Base-by-base conservation (phyloP, 495 filamentous ascomycete genomes). In the Venustampulla echinocandica region DNA sequence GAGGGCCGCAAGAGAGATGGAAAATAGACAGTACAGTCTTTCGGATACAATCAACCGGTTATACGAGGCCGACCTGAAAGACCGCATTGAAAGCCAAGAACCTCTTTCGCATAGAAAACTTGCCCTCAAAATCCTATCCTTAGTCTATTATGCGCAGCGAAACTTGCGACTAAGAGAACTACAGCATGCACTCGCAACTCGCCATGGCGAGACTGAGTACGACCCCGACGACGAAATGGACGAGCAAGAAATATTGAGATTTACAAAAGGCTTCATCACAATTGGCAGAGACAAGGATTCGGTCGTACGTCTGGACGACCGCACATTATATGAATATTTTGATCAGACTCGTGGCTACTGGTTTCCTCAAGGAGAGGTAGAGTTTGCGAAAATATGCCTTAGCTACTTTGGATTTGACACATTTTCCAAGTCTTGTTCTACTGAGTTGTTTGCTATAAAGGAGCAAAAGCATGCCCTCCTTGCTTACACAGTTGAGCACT, bases 311-410 rank as follows among this genome's bases (percentile, higher is more conserved):
- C 41, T 64, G 0, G 48, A 46, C 24, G 55, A 62, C 36, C 34
- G 19, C 3, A 60, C 59, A 1, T 45, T 52, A 2, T 42, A 53
- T 18, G 50, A 60, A 28, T 64, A 62, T 21, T 56, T 64, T 19
- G 42, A 51, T n/a, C 38, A 52, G 5, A 49, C 20, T 14, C 47
- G 44, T 4, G 19, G 49, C 1, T 28, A 40, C 9, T 57, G 53
- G 47, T 57, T 64, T 36, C 25, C 42, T 1, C 39, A 37, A 22
- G 44, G 46, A 15, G 46, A 45, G 2, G 37, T 49, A 6, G 17
- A 47, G 1, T 53, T 64, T 10, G 44, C 57, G 3, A 46, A 30
- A 0, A 18, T 36, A 1, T 57, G 49, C 15, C 25, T 64, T 27
- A 45, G 38, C 1, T 64, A 58, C 25, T 21, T 62, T 10, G 52